These are phyloP conservation scores for Nakazawaea ambrosiae DNA, from an alignment of 805 yeast species.

Conservation along the genomic window DNA sequence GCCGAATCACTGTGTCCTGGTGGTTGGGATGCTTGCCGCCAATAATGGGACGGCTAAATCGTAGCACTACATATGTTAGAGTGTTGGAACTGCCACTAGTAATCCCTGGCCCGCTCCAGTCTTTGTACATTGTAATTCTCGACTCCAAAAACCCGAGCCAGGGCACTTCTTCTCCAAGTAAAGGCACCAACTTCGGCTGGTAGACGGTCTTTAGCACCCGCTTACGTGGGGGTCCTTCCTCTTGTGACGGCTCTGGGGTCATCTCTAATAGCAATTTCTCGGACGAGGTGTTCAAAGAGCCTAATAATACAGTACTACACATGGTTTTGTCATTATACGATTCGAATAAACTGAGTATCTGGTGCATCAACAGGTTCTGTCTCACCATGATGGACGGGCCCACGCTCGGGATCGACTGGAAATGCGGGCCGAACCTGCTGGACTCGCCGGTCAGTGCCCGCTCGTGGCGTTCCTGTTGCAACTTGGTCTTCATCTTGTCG, in stretches of 20 bases:
- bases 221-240: background rate
- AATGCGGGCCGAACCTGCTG: background rate
- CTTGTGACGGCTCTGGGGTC: background rate
- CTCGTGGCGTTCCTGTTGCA: conserved; percentile 2
- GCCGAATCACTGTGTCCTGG: no score
- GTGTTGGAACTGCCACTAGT: no score
- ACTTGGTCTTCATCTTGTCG: background rate
- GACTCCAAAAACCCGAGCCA: conserved; percentile 9
- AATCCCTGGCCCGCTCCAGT: conserved; percentile 7
- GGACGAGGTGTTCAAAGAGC: conserved; percentile 3
- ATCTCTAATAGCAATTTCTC: conserved; percentile 3
- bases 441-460: conserved; percentile 5
- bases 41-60: conserved; percentile 7
- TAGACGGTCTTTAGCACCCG: conserved; percentile 2
- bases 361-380: conserved; percentile 8
- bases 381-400: conserved; percentile 7
- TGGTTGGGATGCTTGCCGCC: background rate
- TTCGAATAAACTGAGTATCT: conserved; percentile 1
- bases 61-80: conserved; percentile 2
- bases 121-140: conserved; percentile 5
- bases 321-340: background rate
- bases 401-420: background rate
- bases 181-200: conserved; percentile 5
- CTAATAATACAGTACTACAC: conserved; percentile 1
- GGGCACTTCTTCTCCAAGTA: conserved; percentile 8